Conservation (phyloP, 345 rosid genomes). For the Lepidium aucheri region DNA sequence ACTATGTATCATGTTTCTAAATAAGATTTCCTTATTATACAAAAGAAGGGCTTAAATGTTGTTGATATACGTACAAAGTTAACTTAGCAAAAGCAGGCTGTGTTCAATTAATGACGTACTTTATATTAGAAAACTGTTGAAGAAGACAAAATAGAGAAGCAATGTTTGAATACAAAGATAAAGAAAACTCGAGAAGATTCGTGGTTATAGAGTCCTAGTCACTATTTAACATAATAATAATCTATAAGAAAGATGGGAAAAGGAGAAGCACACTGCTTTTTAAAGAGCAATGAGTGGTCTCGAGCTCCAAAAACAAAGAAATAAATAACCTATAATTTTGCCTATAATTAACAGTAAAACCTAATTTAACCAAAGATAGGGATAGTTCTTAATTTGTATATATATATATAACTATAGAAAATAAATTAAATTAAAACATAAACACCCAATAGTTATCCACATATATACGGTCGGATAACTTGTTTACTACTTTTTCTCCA, state of each 20-base stretch:
- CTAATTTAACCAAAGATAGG: constrained; percentile 1
- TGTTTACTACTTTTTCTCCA: constrained; percentile 5
- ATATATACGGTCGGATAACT: not conserved
- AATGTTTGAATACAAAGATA: not conserved
- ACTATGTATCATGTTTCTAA: too few relatives aligned
- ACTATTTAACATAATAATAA: constrained; percentile 6
- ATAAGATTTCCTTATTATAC: too few relatives aligned
- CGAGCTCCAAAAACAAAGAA: constrained; percentile 30
- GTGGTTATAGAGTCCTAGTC: constrained; percentile 13
- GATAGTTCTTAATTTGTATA: too few relatives aligned
- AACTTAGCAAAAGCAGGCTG: not conserved
- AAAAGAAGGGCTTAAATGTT: not conserved
- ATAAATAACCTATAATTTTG: constrained; percentile 12
- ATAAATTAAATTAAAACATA: not conserved
- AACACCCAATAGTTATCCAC: constrained; percentile 25
- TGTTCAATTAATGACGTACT: constrained; percentile 2
- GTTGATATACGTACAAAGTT: not conserved
- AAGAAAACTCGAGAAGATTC: constrained; percentile 16
- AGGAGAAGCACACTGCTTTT: constrained; percentile 21
- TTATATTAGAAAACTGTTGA: not conserved
- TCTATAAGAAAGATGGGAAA: not conserved
- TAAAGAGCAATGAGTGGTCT: constrained; percentile 24
- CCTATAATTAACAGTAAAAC: constrained; percentile 16
- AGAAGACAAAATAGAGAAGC: not conserved
- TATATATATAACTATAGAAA: too few relatives aligned